A percentile compares a stretch with the other conserved stretches of the same genome.
These are phyloP conservation scores for Flaveria robusta DNA, from an alignment of 129 eudicot species.

Conservation along the genomic window DNA sequence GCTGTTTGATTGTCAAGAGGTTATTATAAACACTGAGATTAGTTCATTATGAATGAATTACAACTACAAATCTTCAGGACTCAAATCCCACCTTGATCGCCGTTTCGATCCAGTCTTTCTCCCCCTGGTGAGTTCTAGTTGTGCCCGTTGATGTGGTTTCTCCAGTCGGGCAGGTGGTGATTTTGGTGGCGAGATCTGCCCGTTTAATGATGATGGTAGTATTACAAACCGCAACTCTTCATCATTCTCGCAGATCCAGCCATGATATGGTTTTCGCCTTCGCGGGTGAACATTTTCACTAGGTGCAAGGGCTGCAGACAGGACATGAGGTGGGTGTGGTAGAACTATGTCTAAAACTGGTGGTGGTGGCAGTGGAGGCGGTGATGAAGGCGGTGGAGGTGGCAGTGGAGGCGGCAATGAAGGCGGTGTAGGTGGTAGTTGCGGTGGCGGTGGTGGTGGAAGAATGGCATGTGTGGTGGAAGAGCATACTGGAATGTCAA, in stretches of 20 bases:
- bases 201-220: slow-evolving; percentile 21
- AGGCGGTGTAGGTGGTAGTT: background rate
- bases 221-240: slow-evolving; percentile 25
- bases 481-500: slow-evolving; percentile 27
- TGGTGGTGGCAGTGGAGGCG: slow-evolving; percentile 12
- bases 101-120: slow-evolving; percentile 13
- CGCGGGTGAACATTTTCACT: slow-evolving; percentile 21
- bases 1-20: background rate
- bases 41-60: too few species aligned
- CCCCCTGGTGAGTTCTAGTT: background rate
- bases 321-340: background rate
- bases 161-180: background rate
- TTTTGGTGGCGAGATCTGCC: slow-evolving; percentile 14
- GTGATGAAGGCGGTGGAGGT: background rate
- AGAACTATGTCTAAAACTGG: background rate
- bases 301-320: background rate
- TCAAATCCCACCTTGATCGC: slow-evolving; percentile 35
- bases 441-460: slow-evolving; percentile 7
- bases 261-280: slow-evolving; percentile 36
- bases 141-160: background rate
- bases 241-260: slow-evolving; percentile 32
- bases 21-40: background rate
- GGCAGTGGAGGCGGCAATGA: background rate
- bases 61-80: slow-evolving; percentile 31
- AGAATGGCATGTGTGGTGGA: slow-evolving; percentile 18